Evolutionary conservation across 1,139 yeast species (phyloP), one percentile per base, ranked within the genome.

Genomic region (Debaryomyces udenii): DNA sequence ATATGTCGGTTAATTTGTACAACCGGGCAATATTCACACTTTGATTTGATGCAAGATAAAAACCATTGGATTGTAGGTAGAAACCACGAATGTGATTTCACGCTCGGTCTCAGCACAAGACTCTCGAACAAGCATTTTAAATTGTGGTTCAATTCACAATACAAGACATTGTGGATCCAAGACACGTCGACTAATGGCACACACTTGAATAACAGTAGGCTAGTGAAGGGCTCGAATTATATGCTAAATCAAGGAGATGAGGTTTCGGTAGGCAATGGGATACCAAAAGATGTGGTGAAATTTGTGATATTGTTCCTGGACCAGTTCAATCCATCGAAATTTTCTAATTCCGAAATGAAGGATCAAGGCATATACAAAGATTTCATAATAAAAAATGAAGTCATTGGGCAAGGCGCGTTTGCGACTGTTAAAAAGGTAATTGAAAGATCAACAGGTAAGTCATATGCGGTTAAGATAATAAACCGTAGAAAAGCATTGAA

Each of bases 391-490:
- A 81, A 87, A 46, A 84, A 82, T 57, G 96, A 86, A 53, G 82
- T 87, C 4, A 85, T 93, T 2, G 99, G 99, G 1, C 94, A 88
- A 53, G 99, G 99, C 6, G 98, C 98, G 4, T 93, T 93, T 74
- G 98, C 98, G 3, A 86, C 91, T 1, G 99, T 93, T 15, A 85
- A 89, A 51, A 88, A 88, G 58, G 97, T 95, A 2, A 81, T 91
- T 0, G 94, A 90, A 53, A 74, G 97, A 44, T 64, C 81, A 5
- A 83, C 96, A 0, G 97, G 98, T 9, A 80, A 84, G 50, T 76
- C 90, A 2, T 90, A 71, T 60, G 99, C 99, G 0, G 96, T 89
- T 18, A 93, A 93, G 59, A 88, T 93, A 48, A 90, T 93, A 35
- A 83, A 85, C 47, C 81, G 91, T 56, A 73, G 89, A 44, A 88